These are phyloP conservation scores for Trichomonascaceae sp. DNA, from an alignment of 1,139 yeast species.

Conservation along the genomic window DNA sequence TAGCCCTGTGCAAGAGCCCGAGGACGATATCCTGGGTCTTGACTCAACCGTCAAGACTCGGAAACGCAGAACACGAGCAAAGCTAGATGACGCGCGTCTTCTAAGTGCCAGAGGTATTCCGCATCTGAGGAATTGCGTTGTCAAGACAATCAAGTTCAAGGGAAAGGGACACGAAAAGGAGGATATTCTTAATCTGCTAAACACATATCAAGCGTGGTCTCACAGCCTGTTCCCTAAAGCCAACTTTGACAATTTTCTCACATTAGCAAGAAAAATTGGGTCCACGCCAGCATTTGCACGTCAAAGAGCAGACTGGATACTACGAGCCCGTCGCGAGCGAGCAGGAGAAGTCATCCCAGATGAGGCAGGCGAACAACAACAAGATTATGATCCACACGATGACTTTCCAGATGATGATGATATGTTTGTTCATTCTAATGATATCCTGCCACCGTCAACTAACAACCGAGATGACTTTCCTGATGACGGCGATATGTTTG, in stretches of 20 bases:
- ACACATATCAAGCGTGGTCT: conserved; percentile 75
- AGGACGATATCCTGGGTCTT: conserved; percentile 15
- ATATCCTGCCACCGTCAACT: too few relatives aligned
- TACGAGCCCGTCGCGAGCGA: background rate
- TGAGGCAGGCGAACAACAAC: too few relatives aligned
- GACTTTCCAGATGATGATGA: too few relatives aligned
- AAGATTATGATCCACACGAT: too few relatives aligned
- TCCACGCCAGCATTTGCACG: conserved; percentile 5
- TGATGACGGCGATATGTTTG: too few relatives aligned
- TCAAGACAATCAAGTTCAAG: conserved; percentile 19
- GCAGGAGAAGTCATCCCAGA: background rate
- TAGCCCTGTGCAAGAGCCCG: too few relatives aligned
- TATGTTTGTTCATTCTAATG: too few relatives aligned
- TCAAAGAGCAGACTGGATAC: background rate
- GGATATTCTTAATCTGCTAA: conserved; percentile 38
- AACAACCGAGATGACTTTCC: too few relatives aligned
- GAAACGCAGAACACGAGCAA: conserved; percentile 17
- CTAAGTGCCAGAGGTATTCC: conserved; percentile 25
- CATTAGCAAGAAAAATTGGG: conserved; percentile 23
- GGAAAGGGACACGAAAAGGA: conserved; percentile 31
- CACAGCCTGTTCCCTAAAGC: conserved; percentile 72
- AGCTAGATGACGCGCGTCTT: conserved; percentile 25
- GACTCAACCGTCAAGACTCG: conserved; percentile 24
- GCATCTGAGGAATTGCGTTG: conserved; percentile 14
- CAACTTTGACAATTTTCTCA: conserved; percentile 47